These are phyloP conservation scores for Chlorella variabilis DNA, from an alignment of 163 green algal species.

Conservation along the genomic window DNA sequence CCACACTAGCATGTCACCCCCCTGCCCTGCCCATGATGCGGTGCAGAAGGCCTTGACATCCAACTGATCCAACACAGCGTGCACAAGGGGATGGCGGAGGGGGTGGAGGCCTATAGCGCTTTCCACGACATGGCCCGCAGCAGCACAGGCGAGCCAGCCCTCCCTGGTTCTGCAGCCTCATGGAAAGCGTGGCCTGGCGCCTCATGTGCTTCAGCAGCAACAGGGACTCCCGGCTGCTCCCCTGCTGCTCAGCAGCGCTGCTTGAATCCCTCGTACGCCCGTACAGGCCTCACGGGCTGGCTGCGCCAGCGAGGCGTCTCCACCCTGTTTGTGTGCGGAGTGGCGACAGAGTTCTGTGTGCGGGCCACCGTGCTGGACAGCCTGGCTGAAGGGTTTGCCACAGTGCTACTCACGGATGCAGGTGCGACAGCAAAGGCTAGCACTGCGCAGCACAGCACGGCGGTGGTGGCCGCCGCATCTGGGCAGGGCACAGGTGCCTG, in stretches of 20 bases:
- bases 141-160: neutral
- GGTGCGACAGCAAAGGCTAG: neutral
- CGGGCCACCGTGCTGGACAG: slow-evolving; percentile 22
- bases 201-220: neutral
- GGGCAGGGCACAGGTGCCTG: neutral
- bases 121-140: slow-evolving; percentile 7
- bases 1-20: too few species aligned
- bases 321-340: slow-evolving; percentile 23
- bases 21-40: too few species aligned
- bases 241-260: neutral
- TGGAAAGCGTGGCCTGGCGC: too few species aligned
- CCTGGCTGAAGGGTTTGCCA: slow-evolving; percentile 12
- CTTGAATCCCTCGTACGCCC: too few species aligned
- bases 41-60: slow-evolving; percentile 11
- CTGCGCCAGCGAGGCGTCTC: neutral
- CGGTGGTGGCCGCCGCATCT: neutral
- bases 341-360: slow-evolving; percentile 35
- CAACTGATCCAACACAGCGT: neutral
- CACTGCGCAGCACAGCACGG: neutral
- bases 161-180: too few species aligned
- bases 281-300: slow-evolving; percentile 15
- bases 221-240: neutral
- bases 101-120: neutral
- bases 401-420: slow-evolving; percentile 18
- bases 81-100: neutral